Evolutionary conservation across 2,329 filamentous ascomycete genomes (phyloP), one percentile per base, ranked within the genome.

Genomic region (Neofusicoccum cordaticola): DNA sequence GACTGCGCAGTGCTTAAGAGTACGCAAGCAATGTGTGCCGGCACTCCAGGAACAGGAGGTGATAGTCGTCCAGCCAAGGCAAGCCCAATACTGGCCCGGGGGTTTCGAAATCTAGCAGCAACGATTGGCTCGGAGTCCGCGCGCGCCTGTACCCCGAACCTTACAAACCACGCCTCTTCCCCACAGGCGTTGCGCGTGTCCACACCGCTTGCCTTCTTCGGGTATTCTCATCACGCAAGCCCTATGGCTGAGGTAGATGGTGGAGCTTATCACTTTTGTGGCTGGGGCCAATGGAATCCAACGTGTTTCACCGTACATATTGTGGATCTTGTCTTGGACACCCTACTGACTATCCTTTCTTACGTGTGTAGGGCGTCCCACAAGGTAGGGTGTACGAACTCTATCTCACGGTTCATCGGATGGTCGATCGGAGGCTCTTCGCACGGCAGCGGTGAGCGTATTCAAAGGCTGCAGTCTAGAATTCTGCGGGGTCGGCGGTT

Each of bases 11-110:
- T 58, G 53, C 53, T 58, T 58, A 22, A 45, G 41, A 17, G 15
- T 58, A 58, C 53, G 53, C 53, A 58, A 58, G 53, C 41, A 58
- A n/a, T 19, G 22, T 27, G 53, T 41, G 37, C 37, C 22, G 34
- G 22, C 27, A 11, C 13, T 17, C 39, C 53, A 58, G 53, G 53
- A 58, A 58, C 53, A 58, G 53, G 53, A 35, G 27, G 13, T 35
- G 39, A 58, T 58, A 34, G 8, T 58, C 53, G 8, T 13, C 15
- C 22, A 19, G 4, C 22, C 17, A 15, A 9, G n/a, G 39, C 22
- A 22, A 5, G 9, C 2, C 39, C 8, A 4, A 15, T 44, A 5
- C 3, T 9, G 22, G 9, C 15, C 12, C 12, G 53, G 13, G 12
- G 6, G 12, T 19, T 45, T 56, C 52, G 44, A 45, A 44, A 58